A percentile compares a stretch with the other conserved stretches of the same genome.
These are phyloP conservation scores for Dendrobium nobile DNA, from an alignment of 106 monocot genomes.

Conservation along the genomic window DNA sequence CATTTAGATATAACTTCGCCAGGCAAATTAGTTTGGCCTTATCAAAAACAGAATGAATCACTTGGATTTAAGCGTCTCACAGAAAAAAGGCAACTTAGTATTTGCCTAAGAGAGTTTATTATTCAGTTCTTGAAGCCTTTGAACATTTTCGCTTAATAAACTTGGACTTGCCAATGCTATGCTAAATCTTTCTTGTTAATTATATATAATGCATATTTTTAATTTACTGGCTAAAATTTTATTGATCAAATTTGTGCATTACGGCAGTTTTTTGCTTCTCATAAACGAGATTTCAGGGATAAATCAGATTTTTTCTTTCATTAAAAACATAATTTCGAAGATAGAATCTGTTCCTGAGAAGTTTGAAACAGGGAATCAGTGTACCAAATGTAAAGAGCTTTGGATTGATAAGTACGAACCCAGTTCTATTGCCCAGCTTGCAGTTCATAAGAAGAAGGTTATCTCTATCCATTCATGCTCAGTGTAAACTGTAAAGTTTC, in stretches of 20 bases:
- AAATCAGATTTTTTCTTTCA: neutral
- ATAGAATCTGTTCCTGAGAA: constrained; percentile 15
- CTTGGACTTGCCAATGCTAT: neutral
- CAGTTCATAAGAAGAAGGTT: constrained; percentile 95
- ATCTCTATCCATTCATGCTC: neutral
- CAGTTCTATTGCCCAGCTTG: constrained; percentile 45
- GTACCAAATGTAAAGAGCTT: constrained; percentile 34
- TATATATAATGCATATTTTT: neutral
- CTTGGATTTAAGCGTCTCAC: too few species aligned
- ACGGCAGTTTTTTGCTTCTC: neutral
- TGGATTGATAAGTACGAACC: constrained; percentile 88
- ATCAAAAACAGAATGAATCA: too few species aligned
- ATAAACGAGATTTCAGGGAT: neutral
- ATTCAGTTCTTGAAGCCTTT: neutral
- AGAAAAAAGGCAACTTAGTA: too few species aligned
- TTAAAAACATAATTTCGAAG: constrained; percentile 2
- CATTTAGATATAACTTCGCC: too few species aligned
- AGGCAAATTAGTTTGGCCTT: too few species aligned
- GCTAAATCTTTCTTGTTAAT: neutral
- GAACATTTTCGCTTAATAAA: neutral
- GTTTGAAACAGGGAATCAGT: constrained; percentile 31
- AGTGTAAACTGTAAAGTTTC: neutral
- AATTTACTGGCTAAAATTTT: neutral
- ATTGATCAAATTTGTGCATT: neutral
- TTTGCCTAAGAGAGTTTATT: too few species aligned